These are phyloP conservation scores for Penicillium argentinense DNA, from an alignment of 495 filamentous ascomycete genomes.

Conservation along the genomic window DNA sequence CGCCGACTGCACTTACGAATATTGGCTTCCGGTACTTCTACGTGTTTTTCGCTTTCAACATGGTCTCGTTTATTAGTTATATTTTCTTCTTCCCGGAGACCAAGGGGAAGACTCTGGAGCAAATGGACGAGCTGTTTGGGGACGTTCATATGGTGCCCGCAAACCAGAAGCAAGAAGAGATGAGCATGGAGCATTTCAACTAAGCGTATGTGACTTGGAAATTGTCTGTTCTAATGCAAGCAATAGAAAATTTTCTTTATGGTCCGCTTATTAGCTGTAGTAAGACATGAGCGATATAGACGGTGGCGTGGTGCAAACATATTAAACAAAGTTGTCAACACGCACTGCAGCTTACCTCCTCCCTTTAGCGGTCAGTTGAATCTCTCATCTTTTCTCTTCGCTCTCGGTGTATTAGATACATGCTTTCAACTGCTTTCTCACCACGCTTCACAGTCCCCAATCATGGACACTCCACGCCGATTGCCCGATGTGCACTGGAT, in stretches of 20 bases:
- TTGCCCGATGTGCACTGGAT: conserved; percentile 33
- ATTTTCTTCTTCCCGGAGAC: conserved; percentile 51
- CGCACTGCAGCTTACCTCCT: too few relatives aligned
- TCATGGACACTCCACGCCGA: conserved; percentile 22
- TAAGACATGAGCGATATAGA: too few relatives aligned
- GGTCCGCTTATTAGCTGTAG: too few relatives aligned
- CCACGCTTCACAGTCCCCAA: conserved; percentile 3
- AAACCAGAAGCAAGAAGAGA: not conserved
- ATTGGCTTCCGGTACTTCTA: conserved; percentile 52
- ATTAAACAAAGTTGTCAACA: too few relatives aligned
- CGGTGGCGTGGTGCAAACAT: too few relatives aligned
- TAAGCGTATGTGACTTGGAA: too few relatives aligned
- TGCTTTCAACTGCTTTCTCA: too few relatives aligned
- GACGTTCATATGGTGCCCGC: conserved; percentile 13
- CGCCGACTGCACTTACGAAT: conserved; percentile 45
- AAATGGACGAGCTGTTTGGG: conserved; percentile 54
- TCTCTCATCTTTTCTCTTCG: too few relatives aligned
- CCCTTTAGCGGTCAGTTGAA: too few relatives aligned
- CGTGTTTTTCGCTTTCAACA: conserved; percentile 48
- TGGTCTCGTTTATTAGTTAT: conserved; percentile 40
- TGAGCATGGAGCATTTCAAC: conserved; percentile 6
- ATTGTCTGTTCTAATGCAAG: too few relatives aligned
- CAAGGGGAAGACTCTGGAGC: conserved; percentile 48
- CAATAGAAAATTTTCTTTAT: too few relatives aligned
- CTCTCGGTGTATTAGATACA: too few relatives aligned